A percentile compares a stretch with the other conserved stretches of the same genome.
Conservation (phyloP, 352 stramenopile genomes). For the Phytophthora fragariaefolia region DNA sequence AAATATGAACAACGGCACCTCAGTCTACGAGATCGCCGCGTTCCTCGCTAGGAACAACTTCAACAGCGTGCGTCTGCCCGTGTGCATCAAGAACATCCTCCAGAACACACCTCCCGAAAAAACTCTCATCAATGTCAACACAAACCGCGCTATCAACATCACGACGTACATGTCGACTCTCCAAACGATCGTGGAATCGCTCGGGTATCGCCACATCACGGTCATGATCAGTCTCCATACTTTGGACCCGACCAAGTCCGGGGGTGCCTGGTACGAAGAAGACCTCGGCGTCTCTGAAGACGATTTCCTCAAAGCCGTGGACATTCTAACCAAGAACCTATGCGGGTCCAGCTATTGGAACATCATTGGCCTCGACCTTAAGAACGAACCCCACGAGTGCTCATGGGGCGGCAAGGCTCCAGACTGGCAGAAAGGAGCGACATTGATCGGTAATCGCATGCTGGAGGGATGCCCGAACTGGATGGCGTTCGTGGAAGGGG, state of each 20-base stretch:
- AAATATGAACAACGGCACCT: constrained; percentile 69
- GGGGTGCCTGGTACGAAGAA: constrained; percentile 64
- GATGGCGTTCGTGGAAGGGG: constrained; percentile 73
- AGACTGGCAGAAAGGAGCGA: constrained; percentile 63
- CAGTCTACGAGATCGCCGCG: constrained; percentile 63
- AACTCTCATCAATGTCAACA: constrained; percentile 62
- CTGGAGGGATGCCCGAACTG: constrained; percentile 66
- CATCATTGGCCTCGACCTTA: constrained; percentile 69
- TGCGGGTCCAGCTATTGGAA: constrained; percentile 69
- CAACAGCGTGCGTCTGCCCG: constrained; percentile 63
- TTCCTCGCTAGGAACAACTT: constrained; percentile 77
- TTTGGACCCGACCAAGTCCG: constrained; percentile 48
- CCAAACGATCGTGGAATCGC: constrained; percentile 59
- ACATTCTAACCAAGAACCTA: constrained; percentile 60
- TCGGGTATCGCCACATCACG: constrained; percentile 62
- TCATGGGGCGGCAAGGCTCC: constrained; percentile 50
- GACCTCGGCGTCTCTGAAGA: constrained; percentile 57
- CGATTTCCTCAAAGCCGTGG: constrained; percentile 57
- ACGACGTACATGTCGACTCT: constrained; percentile 65
- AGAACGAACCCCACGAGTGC: constrained; percentile 70
- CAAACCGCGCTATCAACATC: constrained; percentile 70
- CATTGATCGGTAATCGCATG: constrained; percentile 65
- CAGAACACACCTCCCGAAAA: constrained; percentile 51
- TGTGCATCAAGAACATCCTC: constrained; percentile 70
- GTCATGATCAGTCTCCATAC: constrained; percentile 80